Evolutionary conservation across 2,329 filamentous ascomycete genomes (phyloP), one percentile per base, ranked within the genome.

Genomic region (Fusarium foetens): DNA sequence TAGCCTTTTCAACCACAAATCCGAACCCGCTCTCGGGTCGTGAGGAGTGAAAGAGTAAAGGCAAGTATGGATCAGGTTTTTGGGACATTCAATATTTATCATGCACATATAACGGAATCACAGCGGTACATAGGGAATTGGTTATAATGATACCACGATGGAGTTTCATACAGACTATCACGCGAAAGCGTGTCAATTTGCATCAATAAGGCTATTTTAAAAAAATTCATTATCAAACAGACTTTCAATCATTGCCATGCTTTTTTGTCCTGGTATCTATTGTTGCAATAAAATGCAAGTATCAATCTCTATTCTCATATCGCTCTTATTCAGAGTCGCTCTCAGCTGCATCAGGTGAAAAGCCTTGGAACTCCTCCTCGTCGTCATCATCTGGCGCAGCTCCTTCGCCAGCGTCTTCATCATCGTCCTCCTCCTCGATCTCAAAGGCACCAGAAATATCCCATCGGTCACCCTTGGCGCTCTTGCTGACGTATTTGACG

Each of bases 401-500:
- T 3, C 78, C 80, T 6, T 79, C 80, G 3, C 78, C 80, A 58
- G 73, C 82, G 0, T 82, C 78, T 1, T 82, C 81, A 0, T 82
- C 83, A 1, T 82, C 85, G 3, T 87, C 87, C 41, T 84, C 80
- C 65, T 89, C 87, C 70, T 88, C 87, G 36, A 97, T 91, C 29
- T 92, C 93, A 80, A 93, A 94, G 38, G 90, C 90, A 1, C 91
- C 96, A 51, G 90, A 92, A 54, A 98, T 86, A 83, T 99, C 96
- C 94, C 95, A 98, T 46, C 96, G 88, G 82, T 98, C 96, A 2
- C 96, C 96, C 78, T 89, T 89, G 12, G 96, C 96, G 55, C 87
- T 89, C 66, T 87, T 87, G 81, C 93, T 97, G 27, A 99, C 92
- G 81, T 98, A 99, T 85, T 98, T 99, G 78, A 98, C 94, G 80